These are phyloP conservation scores for Cynanchum wilfordii DNA, from an alignment of 257 asterid genomes.

Conservation along the genomic window DNA sequence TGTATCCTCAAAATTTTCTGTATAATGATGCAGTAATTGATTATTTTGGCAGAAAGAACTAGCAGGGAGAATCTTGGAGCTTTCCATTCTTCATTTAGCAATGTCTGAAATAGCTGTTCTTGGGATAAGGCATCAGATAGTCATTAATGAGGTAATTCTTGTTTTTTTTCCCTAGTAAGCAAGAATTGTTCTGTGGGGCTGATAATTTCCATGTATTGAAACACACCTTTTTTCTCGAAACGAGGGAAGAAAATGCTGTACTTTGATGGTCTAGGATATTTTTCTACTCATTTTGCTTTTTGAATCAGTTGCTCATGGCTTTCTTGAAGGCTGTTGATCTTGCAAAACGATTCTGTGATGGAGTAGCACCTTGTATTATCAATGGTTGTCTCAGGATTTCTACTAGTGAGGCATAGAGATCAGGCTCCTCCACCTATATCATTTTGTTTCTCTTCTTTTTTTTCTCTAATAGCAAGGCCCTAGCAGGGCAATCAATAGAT, in stretches of 20 bases:
- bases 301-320: slow-evolving; percentile 1
- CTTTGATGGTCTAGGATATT: not conserved
- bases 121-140: slow-evolving; percentile 87
- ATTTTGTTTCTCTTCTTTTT: not conserved
- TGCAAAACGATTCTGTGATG: slow-evolving; percentile 95
- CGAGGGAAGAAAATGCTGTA: not conserved
- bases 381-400: slow-evolving; percentile 86
- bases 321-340: slow-evolving; percentile 82
- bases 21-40: slow-evolving; percentile 12
- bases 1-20: not conserved
- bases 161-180: not conserved
- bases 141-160: slow-evolving; percentile 74
- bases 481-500: too few species aligned
- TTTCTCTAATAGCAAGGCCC: too few species aligned
- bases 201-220: not conserved
- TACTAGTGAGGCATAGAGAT: slow-evolving; percentile 28
- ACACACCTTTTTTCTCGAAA: not conserved
- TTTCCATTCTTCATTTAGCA: slow-evolving; percentile 84
- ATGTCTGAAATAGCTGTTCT: slow-evolving; percentile 86
- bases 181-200: not conserved
- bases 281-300: not conserved
- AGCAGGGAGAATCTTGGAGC: slow-evolving; percentile 81
- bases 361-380: slow-evolving; percentile 84
- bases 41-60: slow-evolving; percentile 55
- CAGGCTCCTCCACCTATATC: not conserved